Evolutionary conservation across 352 stramenopile species (phyloP).

Genomic region (Globisporangium okanoganense): DNA sequence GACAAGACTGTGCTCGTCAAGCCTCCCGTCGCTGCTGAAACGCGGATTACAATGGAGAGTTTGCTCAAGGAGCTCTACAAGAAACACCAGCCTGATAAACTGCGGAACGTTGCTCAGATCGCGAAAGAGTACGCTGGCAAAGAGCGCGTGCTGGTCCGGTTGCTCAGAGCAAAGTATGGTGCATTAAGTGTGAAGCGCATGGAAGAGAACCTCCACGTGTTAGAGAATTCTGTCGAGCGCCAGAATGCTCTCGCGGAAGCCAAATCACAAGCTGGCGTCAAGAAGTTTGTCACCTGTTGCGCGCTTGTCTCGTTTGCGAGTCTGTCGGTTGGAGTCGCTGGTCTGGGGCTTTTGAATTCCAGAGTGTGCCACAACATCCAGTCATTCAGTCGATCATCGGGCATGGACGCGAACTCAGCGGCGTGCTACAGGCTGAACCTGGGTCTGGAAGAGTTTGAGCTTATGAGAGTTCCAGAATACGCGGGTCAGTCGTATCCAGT

Average conservation of each 20-base stretch:
- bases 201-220: conserved; percentile 46
- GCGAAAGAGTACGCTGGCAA: conserved; percentile 59
- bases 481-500: conserved; percentile 24
- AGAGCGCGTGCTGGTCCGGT: conserved; percentile 53
- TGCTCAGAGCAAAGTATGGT: conserved; percentile 71
- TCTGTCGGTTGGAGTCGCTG: conserved; percentile 14
- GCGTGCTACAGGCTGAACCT: conserved; percentile 24
- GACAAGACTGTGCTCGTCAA: neutral
- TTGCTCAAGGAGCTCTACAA: conserved; percentile 68
- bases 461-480: conserved; percentile 25
- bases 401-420: neutral
- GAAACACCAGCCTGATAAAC: conserved; percentile 71
- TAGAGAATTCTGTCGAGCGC: conserved; percentile 34
- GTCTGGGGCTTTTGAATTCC: conserved; percentile 31
- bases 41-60: conserved; percentile 36
- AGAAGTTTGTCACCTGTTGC: conserved; percentile 19
- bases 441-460: conserved; percentile 32
- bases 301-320: conserved; percentile 1
- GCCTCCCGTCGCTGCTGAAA: neutral
- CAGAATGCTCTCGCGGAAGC: conserved; percentile 17
- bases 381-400: neutral
- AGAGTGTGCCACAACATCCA: conserved; percentile 23
- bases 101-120: conserved; percentile 56
- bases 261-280: conserved; percentile 1
- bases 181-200: conserved; percentile 68